These are phyloP conservation scores for Fusarium beomiforme DNA, from an alignment of 2,329 filamentous ascomycete genomes.

Conservation along the genomic window DNA sequence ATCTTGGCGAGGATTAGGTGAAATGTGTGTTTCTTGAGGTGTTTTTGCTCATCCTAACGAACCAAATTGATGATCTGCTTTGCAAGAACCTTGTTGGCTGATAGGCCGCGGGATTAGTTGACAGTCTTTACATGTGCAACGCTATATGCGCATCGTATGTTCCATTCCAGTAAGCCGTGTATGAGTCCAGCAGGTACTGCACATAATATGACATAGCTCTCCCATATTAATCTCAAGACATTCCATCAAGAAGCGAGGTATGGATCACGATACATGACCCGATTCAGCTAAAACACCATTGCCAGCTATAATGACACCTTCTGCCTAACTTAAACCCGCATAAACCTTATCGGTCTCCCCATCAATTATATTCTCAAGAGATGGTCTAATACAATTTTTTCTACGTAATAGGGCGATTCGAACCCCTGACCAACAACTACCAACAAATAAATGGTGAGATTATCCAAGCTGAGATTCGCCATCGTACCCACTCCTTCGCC, in stretches of 20 bases:
- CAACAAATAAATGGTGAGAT: background rate
- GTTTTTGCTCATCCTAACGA: background rate
- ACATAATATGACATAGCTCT: fast-evolving
- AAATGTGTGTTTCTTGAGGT: background rate
- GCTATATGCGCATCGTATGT: background rate
- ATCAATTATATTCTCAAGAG: background rate
- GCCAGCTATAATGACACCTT: background rate
- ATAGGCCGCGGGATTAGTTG: background rate
- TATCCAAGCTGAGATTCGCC: background rate
- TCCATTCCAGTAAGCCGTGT: background rate
- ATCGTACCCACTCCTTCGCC: background rate
- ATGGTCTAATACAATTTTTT: background rate
- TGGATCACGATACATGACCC: background rate
- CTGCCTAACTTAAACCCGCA: background rate
- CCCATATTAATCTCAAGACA: fast-evolving
- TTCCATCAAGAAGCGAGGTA: background rate
- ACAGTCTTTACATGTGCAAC: background rate
- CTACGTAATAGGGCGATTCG: background rate
- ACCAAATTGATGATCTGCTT: background rate
- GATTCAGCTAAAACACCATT: background rate
- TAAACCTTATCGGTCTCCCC: background rate
- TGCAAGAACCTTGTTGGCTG: background rate
- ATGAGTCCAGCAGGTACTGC: fast-evolving
- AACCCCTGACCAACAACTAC: background rate
- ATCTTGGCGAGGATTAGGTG: too few species aligned